phyloP scores from a whole-genome alignment of 352 stramenopile species.

The Aphanomyces astaci region DNA sequence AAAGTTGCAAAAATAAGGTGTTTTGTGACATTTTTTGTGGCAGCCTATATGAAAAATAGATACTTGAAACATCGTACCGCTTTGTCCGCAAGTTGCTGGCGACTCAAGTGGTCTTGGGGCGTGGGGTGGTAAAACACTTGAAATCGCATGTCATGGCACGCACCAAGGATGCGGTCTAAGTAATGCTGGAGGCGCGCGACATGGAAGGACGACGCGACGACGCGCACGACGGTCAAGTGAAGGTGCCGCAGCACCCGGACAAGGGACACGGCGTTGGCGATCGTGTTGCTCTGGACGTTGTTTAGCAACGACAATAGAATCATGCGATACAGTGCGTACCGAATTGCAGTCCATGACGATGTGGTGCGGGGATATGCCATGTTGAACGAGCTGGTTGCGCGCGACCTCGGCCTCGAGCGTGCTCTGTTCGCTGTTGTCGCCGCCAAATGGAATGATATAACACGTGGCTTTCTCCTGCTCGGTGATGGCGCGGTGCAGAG shows the following conservation, averaged over 20 bases:
- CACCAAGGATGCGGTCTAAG: conserved; percentile 30
- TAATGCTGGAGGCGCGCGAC: conserved; percentile 29
- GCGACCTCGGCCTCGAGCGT: conserved; percentile 43
- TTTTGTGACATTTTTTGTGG: too few relatives aligned
- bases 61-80: too few relatives aligned
- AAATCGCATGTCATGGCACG: conserved; percentile 26
- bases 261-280: conserved; percentile 36
- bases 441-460: conserved; percentile 39
- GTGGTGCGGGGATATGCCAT: conserved; percentile 54
- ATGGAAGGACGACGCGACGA: conserved; percentile 37
- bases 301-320: background rate
- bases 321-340: conserved; percentile 28
- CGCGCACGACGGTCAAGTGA: conserved; percentile 30
- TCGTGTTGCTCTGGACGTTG: conserved; percentile 24
- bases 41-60: too few relatives aligned
- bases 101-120: conserved; percentile 24
- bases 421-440: conserved; percentile 34
- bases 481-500: conserved; percentile 51
- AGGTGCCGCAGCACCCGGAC: conserved; percentile 29
- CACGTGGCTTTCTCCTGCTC: conserved; percentile 35
- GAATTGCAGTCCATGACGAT: conserved; percentile 62
- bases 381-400: conserved; percentile 40
- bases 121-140: conserved; percentile 30
- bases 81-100: conserved; percentile 24
- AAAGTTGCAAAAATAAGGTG: too few relatives aligned